Percentiles rank a stretch among this genome's conserved stretches.
Evolutionary conservation across 176 grass and related monocot genomes (phyloP).

Genomic region (Eleusine coracana): DNA sequence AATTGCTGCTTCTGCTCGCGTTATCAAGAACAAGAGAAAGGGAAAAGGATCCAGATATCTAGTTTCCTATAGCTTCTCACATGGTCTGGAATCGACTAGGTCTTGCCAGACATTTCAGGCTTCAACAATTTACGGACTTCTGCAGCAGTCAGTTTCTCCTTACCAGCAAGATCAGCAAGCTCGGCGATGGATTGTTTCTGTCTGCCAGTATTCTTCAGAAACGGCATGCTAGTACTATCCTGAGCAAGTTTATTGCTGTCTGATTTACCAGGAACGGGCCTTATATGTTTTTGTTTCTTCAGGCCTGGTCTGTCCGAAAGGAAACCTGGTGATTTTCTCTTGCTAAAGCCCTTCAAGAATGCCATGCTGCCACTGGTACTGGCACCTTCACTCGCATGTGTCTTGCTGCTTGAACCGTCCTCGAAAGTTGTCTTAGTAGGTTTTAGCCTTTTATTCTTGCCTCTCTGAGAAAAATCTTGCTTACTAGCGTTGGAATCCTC

Average conservation of each 20-base stretch:
- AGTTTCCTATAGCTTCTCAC: conserved; percentile 23
- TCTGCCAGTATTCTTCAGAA: conserved; percentile 58
- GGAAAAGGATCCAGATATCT: not conserved
- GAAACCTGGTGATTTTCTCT: conserved; percentile 56
- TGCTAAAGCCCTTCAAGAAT: conserved; percentile 48
- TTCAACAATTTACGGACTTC: conserved; percentile 79
- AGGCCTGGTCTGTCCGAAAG: conserved; percentile 44
- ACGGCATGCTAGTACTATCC: conserved; percentile 40
- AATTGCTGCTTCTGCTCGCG: conserved; percentile 32
- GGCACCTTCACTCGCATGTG: not conserved
- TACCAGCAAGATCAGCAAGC: conserved; percentile 77
- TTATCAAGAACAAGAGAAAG: conserved; percentile 26
- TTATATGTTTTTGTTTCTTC: conserved; percentile 43
- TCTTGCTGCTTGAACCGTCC: conserved; percentile 42
- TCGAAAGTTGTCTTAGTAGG: conserved; percentile 12
- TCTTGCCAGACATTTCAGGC: conserved; percentile 50
- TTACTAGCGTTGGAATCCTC: conserved; percentile 30
- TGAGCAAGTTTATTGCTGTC: conserved; percentile 48
- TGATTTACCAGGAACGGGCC: conserved; percentile 30
- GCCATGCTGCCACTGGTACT: not conserved
- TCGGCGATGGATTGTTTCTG: conserved; percentile 51
- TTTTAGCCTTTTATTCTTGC: conserved; percentile 48
- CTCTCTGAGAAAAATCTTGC: conserved; percentile 10
- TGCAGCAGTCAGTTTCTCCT: conserved; percentile 64
- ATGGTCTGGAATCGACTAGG: not conserved